Percentiles rank a stretch among this genome's conserved stretches.
phyloP scores from a whole-genome alignment of 805 yeast species.

The Saccharomycopsis guyanensis region DNA sequence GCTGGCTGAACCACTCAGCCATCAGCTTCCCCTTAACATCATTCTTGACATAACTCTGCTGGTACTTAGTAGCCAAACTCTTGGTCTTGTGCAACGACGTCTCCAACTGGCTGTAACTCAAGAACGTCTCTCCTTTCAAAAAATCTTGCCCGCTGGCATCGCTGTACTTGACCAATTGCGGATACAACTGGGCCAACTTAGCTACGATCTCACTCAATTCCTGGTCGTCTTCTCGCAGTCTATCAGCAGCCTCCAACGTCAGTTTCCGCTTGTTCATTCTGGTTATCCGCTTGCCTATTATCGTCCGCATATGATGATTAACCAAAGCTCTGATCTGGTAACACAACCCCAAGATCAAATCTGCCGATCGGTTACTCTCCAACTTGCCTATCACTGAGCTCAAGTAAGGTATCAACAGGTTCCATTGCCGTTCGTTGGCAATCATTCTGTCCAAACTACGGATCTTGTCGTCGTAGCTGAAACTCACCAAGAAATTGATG shows the following conservation, averaged over 20 bases:
- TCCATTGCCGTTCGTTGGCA: conserved; percentile 18
- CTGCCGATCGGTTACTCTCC: neutral
- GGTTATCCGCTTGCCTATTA: conserved; percentile 2
- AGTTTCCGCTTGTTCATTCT: neutral
- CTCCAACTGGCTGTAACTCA: conserved; percentile 11
- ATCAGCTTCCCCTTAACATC: conserved; percentile 5
- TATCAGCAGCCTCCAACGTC: neutral
- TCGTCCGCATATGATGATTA: conserved; percentile 10
- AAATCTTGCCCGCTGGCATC: conserved; percentile 14
- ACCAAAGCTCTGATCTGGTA: conserved; percentile 17
- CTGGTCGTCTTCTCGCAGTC: conserved; percentile 7
- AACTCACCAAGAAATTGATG: conserved; percentile 17
- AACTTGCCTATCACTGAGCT: conserved; percentile 6
- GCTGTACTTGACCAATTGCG: conserved; percentile 2
- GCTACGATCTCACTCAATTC: conserved; percentile 14
- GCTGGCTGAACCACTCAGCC: conserved; percentile 15
- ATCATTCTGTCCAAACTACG: conserved; percentile 3
- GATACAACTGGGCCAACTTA: conserved; percentile 11
- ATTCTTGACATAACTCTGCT: conserved; percentile 1
- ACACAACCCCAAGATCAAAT: conserved; percentile 12
- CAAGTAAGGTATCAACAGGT: conserved; percentile 14
- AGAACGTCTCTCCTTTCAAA: conserved; percentile 14
- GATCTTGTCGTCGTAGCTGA: conserved; percentile 17
- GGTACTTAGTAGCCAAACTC: conserved; percentile 5
- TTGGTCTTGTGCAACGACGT: conserved; percentile 13